Conservation (phyloP, 495 filamentous ascomycete species). For the Durotheca rogersii region DNA sequence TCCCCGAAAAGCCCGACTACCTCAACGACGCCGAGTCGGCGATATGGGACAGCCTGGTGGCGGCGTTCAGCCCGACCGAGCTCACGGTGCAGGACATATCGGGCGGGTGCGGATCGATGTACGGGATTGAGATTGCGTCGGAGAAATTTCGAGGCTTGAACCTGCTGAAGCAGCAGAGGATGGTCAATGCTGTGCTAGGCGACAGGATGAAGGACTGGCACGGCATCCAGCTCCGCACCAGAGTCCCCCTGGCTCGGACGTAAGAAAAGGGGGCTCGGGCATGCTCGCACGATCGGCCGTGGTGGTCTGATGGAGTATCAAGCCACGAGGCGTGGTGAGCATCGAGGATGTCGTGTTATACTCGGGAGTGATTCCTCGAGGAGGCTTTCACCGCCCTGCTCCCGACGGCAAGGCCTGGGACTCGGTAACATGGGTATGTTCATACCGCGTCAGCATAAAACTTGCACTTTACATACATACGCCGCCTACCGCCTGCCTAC, state of each 20-base stretch:
- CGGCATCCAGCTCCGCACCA: constrained; percentile 70
- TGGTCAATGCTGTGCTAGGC: constrained; percentile 67
- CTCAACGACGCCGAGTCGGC: constrained; percentile 46
- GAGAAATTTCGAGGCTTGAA: constrained; percentile 63
- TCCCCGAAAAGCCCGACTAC: constrained; percentile 42
- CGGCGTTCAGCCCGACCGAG: constrained; percentile 47
- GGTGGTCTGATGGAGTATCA: neutral
- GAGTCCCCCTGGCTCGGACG: constrained; percentile 33
- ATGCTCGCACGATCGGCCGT: neutral
- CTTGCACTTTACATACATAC: no score
- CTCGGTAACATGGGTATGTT: no score
- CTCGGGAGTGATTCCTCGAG: neutral
- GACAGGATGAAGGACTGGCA: constrained; percentile 75
- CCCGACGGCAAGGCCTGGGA: no score
- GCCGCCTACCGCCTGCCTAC: no score
- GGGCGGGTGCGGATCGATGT: constrained; percentile 80
- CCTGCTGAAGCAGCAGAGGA: constrained; percentile 70
- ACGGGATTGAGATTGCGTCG: constrained; percentile 68
- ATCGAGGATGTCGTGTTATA: neutral
- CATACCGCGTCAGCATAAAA: no score
- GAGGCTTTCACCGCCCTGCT: neutral
- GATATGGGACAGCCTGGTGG: constrained; percentile 47
- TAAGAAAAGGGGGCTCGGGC: neutral
- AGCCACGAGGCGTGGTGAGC: neutral
- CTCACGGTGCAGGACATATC: constrained; percentile 70